Evolutionary conservation across 768 basidiomycete genomes (phyloP), one percentile per base, ranked within the genome.

Genomic region (Lactarius deliciosus): DNA sequence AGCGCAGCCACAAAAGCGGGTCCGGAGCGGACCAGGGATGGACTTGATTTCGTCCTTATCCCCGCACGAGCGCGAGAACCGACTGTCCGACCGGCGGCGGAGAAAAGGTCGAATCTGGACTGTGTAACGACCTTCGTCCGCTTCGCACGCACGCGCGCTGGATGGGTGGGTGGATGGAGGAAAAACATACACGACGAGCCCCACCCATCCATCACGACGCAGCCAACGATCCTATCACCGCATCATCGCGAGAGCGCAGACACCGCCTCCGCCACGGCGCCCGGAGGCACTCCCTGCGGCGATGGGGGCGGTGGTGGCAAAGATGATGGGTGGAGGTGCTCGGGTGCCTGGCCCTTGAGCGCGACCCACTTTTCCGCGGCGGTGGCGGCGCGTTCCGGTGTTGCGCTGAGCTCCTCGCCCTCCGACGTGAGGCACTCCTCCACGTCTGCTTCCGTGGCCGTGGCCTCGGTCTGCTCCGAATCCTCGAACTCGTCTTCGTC

Each of bases 381-480:
- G 76, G 75, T 56, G 70, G 75, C 38, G 10, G n/a, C 69, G 20
- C 57, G 63, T 41, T 64, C 64, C 25, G 64, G 56, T 43, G 47
- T 80, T 36, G 73, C 76, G 55, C 74, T 75, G 25, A 68, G 72
- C 72, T 90, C 85, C 63, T 90, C 85, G 64, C 82, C 90, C 71
- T 91, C 90, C 40, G 89, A 90, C 3, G 89, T 87, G 69, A 88
- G 78, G 72, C 88, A 90, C 73, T 87, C 88, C 75, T 92, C 90
- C 28, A 85, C 85, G 72, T 92, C 91, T 9, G 87, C 89, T 65
- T 91, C 91, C 16, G 63, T 53, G 61, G 82, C 82, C 22, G 80
- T 81, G 16, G 84, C 85, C 20, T 81, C 86, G 73, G 79, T 85
- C 64, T 75, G 81, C 71, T 88, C 88, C 32, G 83, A 83, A 72